Base-by-base conservation (phyloP, 2,329 filamentous ascomycete genomes). In the Dactylellina cionopaga region DNA sequence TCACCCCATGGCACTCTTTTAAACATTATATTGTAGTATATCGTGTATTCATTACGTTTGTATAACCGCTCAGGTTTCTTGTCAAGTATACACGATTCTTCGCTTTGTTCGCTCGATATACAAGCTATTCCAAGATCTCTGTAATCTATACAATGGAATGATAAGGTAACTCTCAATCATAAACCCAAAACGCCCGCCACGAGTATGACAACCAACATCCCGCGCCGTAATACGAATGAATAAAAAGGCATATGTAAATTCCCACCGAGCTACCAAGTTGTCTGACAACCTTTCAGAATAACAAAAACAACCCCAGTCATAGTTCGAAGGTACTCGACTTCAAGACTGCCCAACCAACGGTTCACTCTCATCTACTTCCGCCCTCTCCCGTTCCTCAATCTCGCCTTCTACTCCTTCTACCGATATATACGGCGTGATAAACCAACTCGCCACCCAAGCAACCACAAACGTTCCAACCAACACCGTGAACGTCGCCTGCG, bases 401-500 rank as follows among this genome's bases (percentile, higher is more conserved):
- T 33, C 74, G 13, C 31, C 71, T 11, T 51, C 55, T 2, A 35
- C 64, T 49, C 66, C 65, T n/a, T 60, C 60, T 37, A 72, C 75
- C 35, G 72, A 70, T 41, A 76, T 56, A 29, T 75, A 64, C 2
- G 92, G 89, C 77, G 83, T 85, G 24, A 98, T 83, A 59, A 92
- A 86, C 80, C 89, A 89, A 77, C 88, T 90, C 59, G 87, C 84
- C 1, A 88, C 55, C 27, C 94, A 84, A 0, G 88, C 88, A 6
- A 88, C 22, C 0, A 82, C 85, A 79, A 96, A 96, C 0, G 91
- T 83, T 5, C 81, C 81, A 0, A 86, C 83, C 44, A 98, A 80
- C 52, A 90, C 86, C 6, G 96, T 86, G 79, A 97, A 97, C 0
- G 96, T 89, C 0, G 92, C 88, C 80, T 95, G 92, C 0, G 92